These are phyloP conservation scores for Salicornia ramosissima DNA, from an alignment of 148 eudicot species.

Conservation along the genomic window DNA sequence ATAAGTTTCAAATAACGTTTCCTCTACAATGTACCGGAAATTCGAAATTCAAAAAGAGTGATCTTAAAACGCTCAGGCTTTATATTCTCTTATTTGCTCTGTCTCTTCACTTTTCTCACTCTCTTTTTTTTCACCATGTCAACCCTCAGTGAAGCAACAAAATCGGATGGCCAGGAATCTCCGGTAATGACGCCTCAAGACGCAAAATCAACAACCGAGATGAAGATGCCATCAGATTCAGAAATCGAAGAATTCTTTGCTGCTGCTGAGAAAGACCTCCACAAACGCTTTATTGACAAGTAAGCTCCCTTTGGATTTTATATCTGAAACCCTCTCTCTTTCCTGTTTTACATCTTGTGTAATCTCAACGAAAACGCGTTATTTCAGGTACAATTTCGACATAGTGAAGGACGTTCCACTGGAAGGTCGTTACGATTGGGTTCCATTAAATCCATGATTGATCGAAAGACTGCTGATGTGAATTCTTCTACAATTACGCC, in stretches of 20 bases:
- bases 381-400: constrained; percentile 82
- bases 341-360: neutral
- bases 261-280: constrained; percentile 62
- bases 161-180: constrained; percentile 16
- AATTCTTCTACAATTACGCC: constrained; percentile 14
- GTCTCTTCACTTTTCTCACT: neutral
- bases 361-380: neutral
- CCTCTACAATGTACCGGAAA: constrained; percentile 22
- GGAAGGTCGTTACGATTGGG: constrained; percentile 90
- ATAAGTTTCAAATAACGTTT: constrained; percentile 16
- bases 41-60: constrained; percentile 34
- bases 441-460: constrained; percentile 50
- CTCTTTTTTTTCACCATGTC: neutral
- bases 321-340: neutral
- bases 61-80: neutral
- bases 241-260: constrained; percentile 81
- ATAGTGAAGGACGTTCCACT: constrained; percentile 59
- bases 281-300: constrained; percentile 63
- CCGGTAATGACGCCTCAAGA: neutral
- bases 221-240: constrained; percentile 57
- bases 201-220: constrained; percentile 20
- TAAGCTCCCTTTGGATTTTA: constrained; percentile 20
- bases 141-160: constrained; percentile 8
- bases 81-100: constrained; percentile 5
- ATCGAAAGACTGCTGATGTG: neutral